Base-by-base conservation (phyloP, 768 basidiomycete genomes). In the Leucocoprinus leucothites region DNA sequence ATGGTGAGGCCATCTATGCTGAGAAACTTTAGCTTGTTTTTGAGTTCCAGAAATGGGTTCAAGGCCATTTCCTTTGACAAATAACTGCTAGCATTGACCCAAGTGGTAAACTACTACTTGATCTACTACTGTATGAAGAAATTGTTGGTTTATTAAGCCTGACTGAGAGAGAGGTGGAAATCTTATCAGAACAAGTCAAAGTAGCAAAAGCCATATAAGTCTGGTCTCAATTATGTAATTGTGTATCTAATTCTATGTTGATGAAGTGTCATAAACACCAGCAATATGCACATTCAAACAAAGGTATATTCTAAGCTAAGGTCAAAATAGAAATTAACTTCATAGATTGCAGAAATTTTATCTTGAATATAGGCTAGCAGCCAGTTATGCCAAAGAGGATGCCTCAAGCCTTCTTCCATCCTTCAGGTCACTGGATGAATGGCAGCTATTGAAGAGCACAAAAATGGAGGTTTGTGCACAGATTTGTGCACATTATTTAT, bases 381-480 rank as follows among this genome's bases (percentile, higher is more conserved):
- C 61, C n/a, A 38, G 21, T 0, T 65, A 53, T 48, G 48, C 61
- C 0, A 49, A 56, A 24, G 21, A 44, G 14, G 24, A 59, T 28
- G 11, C 43, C 19, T 2, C 22, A 41, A 4, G 11, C 14, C 3
- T 21, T 51, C 11, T 54, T 54, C 31, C 21, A 25, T 11, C 7
- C 3, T 63, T 63, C 41, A 48, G 50, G 2, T 46, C 57, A 1
- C n/a, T 65, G 5, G 49, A 41, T 1, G 38, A 61, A 16, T 65
- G 63, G 64, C 31, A 55, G 9, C 5, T 38, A 3, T 13, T 55
- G 1, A 62, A 60, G 38, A 51, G 50, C 3, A 62, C 63, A 1
- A 65, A 65, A 50, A 50, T 65, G 46, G 57, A 64, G 9, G 16
- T 40, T 8, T 48, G 46, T 38, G 55, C 52, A 1, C 9, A 40